These are phyloP conservation scores for Solanum infundibuliforme DNA, from an alignment of 257 asterid genomes.

Conservation along the genomic window DNA sequence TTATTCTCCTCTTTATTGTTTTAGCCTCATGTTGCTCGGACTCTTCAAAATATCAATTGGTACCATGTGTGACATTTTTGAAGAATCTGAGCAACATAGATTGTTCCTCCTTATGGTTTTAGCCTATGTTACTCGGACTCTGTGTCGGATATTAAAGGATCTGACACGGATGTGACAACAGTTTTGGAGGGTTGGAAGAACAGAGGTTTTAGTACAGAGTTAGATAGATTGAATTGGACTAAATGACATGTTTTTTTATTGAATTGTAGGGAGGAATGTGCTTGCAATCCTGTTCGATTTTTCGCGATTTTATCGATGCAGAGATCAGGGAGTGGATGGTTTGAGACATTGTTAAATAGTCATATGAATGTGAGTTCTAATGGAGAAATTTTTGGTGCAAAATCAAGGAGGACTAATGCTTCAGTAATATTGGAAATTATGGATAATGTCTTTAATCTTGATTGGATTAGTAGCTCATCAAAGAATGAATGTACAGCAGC, in stretches of 20 bases:
- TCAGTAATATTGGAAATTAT: constrained; percentile 28
- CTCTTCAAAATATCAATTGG: not conserved
- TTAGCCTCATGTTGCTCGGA: not conserved
- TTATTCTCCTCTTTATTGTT: not conserved
- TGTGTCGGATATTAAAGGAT: not conserved
- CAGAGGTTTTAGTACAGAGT: not conserved
- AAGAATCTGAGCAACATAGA: not conserved
- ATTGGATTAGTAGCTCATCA: constrained; percentile 60
- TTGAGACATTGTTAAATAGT: constrained; percentile 71
- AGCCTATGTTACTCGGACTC: not conserved
- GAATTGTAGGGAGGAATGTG: constrained; percentile 58
- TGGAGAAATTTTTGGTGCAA: constrained; percentile 60
- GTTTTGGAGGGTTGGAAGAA: not conserved
- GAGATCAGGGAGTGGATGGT: constrained; percentile 95
- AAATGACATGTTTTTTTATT: not conserved
- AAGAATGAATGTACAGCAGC: constrained; percentile 84
- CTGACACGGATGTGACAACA: not conserved
- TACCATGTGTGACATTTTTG: not conserved
- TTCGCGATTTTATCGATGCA: constrained; percentile 75
- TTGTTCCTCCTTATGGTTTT: not conserved
- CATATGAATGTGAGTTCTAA: constrained; percentile 72
- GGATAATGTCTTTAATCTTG: constrained; percentile 60
- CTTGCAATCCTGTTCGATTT: constrained; percentile 61
- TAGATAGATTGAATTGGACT: not conserved
- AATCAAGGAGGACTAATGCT: constrained; percentile 39